Conservation (phyloP, 192 early-diverging fungal species). For the Entomortierella chlamydospora region DNA sequence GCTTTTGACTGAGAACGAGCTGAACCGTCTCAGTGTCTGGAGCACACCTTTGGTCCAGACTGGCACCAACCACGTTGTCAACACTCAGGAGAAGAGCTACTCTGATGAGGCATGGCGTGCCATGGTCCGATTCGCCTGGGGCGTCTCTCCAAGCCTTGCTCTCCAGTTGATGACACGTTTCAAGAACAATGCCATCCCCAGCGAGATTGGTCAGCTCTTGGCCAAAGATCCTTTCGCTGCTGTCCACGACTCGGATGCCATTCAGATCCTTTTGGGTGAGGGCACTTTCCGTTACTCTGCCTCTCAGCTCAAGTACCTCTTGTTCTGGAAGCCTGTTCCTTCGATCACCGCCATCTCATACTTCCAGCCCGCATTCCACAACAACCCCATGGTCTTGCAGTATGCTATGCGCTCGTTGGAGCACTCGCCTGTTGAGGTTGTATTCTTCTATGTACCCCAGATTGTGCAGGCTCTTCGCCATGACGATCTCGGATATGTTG, state of each 20-base stretch:
- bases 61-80: slow-evolving; percentile 18
- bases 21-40: slow-evolving; percentile 87
- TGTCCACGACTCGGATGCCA: slow-evolving; percentile 76
- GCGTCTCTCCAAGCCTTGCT: slow-evolving; percentile 79
- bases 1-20: slow-evolving; percentile 90
- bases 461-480: slow-evolving; percentile 95
- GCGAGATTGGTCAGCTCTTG: slow-evolving; percentile 73
- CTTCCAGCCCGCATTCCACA: slow-evolving; percentile 74
- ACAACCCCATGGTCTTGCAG: slow-evolving; percentile 91
- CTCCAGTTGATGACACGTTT: slow-evolving; percentile 83
- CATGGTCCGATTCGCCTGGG: slow-evolving; percentile 85
- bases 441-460: slow-evolving; percentile 99
- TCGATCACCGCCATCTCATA: slow-evolving; percentile 90
- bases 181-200: slow-evolving; percentile 71
- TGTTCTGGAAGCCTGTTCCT: slow-evolving; percentile 92
- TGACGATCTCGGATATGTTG: slow-evolving; percentile 91
- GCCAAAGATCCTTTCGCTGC: slow-evolving; percentile 71
- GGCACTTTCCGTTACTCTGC: slow-evolving; percentile 35
- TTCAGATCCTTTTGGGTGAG: slow-evolving; percentile 80
- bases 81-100: slow-evolving; percentile 42
- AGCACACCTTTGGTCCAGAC: slow-evolving; percentile 65
- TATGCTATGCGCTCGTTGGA: slow-evolving; percentile 93
- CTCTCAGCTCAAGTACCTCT: slow-evolving; percentile 67
- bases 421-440: slow-evolving; percentile 91
- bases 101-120: slow-evolving; percentile 76